Evolutionary conservation across 129 eudicot species (phyloP).

Genomic region (Lactuca sativa): DNA sequence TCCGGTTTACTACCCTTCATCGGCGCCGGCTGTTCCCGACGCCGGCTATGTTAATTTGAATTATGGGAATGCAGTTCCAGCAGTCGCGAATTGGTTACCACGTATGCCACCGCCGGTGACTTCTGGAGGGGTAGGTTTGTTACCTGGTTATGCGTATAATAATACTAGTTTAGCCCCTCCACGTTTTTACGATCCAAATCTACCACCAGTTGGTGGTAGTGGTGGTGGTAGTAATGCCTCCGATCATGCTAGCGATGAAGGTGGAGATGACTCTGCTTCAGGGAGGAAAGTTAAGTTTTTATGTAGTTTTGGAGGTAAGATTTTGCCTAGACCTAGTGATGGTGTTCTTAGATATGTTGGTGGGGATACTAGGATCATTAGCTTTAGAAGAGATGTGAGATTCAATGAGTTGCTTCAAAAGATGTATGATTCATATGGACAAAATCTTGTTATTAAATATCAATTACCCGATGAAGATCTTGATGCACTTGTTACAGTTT

Average conservation of each 20-base stretch:
- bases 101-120: constrained; percentile 41
- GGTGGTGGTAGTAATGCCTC: constrained; percentile 46
- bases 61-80: constrained; percentile 47
- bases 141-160: constrained; percentile 28
- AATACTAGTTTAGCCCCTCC: constrained; percentile 18
- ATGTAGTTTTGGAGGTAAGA: constrained; percentile 94
- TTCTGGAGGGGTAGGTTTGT: constrained; percentile 28
- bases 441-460: constrained; percentile 64
- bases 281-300: constrained; percentile 78
- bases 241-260: constrained; percentile 74
- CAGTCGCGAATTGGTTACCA: constrained; percentile 51
- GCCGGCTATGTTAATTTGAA: constrained; percentile 48
- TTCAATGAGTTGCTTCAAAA: constrained; percentile 67
- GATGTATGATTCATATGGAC: constrained; percentile 62
- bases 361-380: constrained; percentile 84
- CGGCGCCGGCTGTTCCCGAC: constrained; percentile 44
- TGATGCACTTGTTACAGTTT: constrained; percentile 83
- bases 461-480: constrained; percentile 95
- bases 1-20: constrained; percentile 55
- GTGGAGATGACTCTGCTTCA: constrained; percentile 52
- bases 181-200: constrained; percentile 18
- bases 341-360: constrained; percentile 87
- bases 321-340: constrained; percentile 83
- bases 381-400: constrained; percentile 66
- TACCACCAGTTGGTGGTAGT: constrained; percentile 9